Base-by-base conservation (phyloP, 2,329 filamentous ascomycete genomes). In the Alternaria arborescens region DNA sequence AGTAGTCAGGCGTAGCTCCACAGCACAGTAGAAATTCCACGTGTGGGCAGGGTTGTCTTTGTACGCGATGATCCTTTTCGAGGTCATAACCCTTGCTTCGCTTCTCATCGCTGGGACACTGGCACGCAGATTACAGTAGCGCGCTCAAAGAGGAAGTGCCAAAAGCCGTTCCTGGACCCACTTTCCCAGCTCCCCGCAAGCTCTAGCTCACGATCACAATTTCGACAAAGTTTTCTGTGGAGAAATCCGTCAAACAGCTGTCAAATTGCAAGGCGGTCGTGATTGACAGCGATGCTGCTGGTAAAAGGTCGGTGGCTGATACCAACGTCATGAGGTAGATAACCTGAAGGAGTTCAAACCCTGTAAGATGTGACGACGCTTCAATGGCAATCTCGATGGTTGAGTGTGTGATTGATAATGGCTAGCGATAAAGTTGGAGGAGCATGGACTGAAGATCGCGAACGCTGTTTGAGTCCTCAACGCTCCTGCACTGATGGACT, bases 121-220 rank as follows among this genome's bases (percentile, higher is more conserved):
- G 68, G 72, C 75, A 74, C 70, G 74, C 64, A 73, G 68, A 68
- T 66, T 72, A 69, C 71, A 74, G 72, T 76, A 76, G 76, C 68
- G 74, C 60, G 58, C 64, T 68, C 61, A 68, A 64, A 63, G 60
- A 60, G 56, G 67, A 44, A 51, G 62, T 64, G 61, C 58, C 59
- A 55, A 71, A 70, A 70, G 48, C 62, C 70, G 70, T 73, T 75
- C 66, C 32, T 68, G 52, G 62, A 55, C 61, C 70, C 71, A 73
- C 73, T 64, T 53, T 75, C 73, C 76, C 74, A 72, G 67, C 73
- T 78, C 76, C 76, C 76, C 77, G 75, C 73, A 76, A 64, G 75
- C 74, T 70, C 69, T 70, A 70, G 60, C 66, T 67, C 65, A 67
- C 59, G 41, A 69, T 66, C 43, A 67, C 53, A 73, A 73, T 75